These are phyloP conservation scores for sorghum (Sorghum bicolor) DNA, from an alignment of 176 grass and related monocot genomes.

Conservation along the genomic window Sorghum_bicolor_NCBIv3 NC_012872.2:51439001-51439500, in stretches of 20 bases:
- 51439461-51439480: neutral
- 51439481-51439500: neutral
- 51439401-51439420: neutral
- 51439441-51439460: neutral
- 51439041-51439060: slow-evolving; percentile 46
- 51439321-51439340: neutral
- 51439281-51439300: neutral
- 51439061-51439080: slow-evolving; percentile 22
- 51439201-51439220: slow-evolving; percentile 45
- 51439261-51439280: neutral
- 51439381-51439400: neutral
- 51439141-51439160: slow-evolving; percentile 13
- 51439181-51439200: slow-evolving; percentile 32
- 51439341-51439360: neutral
- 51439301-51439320: slow-evolving; percentile 3
- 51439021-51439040: slow-evolving; percentile 56
- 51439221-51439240: slow-evolving; percentile 20
- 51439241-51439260: slow-evolving; percentile 34
- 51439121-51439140: slow-evolving; percentile 22
- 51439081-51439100: slow-evolving; percentile 9
- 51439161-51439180: neutral
- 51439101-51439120: slow-evolving; percentile 39
- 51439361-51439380: neutral
- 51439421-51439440: neutral
- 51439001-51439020: slow-evolving; percentile 49